Evolutionary conservation across 768 basidiomycete genomes (phyloP).

Genomic region (Tylopilus felleus): DNA sequence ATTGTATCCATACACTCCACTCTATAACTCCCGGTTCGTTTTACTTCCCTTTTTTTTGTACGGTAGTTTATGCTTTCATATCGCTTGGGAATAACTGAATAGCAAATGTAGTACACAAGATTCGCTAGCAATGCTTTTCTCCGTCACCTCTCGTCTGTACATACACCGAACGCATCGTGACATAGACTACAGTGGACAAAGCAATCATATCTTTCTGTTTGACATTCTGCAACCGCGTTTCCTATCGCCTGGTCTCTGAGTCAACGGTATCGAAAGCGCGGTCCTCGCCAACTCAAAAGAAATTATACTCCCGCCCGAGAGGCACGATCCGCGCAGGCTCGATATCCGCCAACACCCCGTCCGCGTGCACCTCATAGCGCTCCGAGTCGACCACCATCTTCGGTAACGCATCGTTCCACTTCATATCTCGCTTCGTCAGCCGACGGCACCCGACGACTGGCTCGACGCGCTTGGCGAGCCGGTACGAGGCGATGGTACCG

Average conservation of each 20-base stretch:
- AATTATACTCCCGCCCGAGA: conserved; percentile 69
- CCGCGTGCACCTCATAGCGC: conserved; percentile 79
- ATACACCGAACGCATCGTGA: conserved; percentile 5
- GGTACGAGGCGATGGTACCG: conserved; percentile 62
- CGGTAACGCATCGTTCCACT: conserved; percentile 83
- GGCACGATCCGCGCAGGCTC: conserved; percentile 69
- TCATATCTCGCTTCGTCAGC: conserved; percentile 87
- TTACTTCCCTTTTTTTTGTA: conserved; percentile 1
- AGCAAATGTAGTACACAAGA: conserved; percentile 15
- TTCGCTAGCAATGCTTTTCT: conserved; percentile 1
- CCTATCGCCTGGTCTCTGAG: background rate
- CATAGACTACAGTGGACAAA: conserved; percentile 5
- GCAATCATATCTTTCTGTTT: background rate
- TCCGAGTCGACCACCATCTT: conserved; percentile 90
- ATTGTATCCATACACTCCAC: conserved; percentile 8
- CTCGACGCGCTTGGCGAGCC: conserved; percentile 65
- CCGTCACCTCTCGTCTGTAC: background rate
- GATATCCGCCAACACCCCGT: conserved; percentile 74
- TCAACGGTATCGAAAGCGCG: background rate
- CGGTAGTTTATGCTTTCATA: conserved; percentile 23
- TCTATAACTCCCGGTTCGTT: background rate
- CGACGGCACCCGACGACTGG: conserved; percentile 74
- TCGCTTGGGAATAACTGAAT: conserved; percentile 6
- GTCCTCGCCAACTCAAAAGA: conserved; percentile 53
- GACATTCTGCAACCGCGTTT: background rate